These are phyloP conservation scores for Fusarium penzigii DNA, from an alignment of 2,329 filamentous ascomycete genomes.

Conservation along the genomic window DNA sequence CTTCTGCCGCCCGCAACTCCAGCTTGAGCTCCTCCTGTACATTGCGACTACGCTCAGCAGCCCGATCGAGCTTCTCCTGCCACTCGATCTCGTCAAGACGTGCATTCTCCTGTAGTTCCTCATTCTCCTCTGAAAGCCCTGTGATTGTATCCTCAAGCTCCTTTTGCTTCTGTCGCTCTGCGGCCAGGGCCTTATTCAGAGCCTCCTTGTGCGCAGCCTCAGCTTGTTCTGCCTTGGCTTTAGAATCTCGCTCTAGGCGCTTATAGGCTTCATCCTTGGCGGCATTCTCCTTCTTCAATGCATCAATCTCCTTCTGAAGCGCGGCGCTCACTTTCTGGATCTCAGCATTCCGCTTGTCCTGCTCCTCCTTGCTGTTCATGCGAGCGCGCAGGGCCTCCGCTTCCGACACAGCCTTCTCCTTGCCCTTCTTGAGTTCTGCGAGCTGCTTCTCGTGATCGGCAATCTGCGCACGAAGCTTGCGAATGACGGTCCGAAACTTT, in stretches of 20 bases:
- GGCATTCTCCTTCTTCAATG: slow-evolving; percentile 51
- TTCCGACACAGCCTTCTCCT: slow-evolving; percentile 60
- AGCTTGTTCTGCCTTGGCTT: slow-evolving; percentile 64
- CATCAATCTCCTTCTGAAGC: slow-evolving; percentile 40
- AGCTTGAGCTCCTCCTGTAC: slow-evolving; percentile 76
- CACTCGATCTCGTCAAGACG: slow-evolving; percentile 70
- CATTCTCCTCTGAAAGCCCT: slow-evolving; percentile 77
- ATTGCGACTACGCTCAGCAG: slow-evolving; percentile 67
- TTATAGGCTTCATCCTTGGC: slow-evolving; percentile 65
- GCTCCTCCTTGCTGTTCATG: slow-evolving; percentile 51
- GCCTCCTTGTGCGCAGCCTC: slow-evolving; percentile 66
- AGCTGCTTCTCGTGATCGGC: slow-evolving; percentile 66
- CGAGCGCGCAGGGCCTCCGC: slow-evolving; percentile 47
- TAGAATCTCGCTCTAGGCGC: slow-evolving; percentile 69
- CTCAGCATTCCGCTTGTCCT: slow-evolving; percentile 55
- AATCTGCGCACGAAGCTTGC: slow-evolving; percentile 71
- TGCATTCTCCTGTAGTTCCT: slow-evolving; percentile 69
- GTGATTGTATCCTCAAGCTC: slow-evolving; percentile 59
- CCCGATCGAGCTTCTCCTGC: slow-evolving; percentile 70
- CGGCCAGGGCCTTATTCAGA: slow-evolving; percentile 67
- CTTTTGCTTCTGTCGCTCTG: slow-evolving; percentile 59
- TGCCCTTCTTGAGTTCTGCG: slow-evolving; percentile 58
- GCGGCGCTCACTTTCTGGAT: slow-evolving; percentile 55
- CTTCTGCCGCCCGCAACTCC: slow-evolving; percentile 78
- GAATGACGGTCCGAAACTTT: slow-evolving; percentile 79